These are phyloP conservation scores for Geotrichum histeridarum DNA, from an alignment of 1,139 yeast species.

Conservation along the genomic window DNA sequence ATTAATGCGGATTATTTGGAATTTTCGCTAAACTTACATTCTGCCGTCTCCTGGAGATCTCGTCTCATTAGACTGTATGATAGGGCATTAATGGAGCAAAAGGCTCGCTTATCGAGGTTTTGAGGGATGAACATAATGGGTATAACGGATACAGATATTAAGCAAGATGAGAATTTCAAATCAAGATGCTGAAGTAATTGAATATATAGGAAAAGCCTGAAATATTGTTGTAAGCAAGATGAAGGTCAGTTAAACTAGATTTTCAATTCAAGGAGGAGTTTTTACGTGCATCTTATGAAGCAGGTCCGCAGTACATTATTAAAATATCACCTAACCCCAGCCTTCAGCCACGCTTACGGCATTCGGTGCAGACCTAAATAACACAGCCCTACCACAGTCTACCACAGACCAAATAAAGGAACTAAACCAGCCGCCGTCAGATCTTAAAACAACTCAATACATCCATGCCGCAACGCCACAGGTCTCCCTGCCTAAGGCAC, in stretches of 20 bases:
- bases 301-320: slow-evolving; percentile 1
- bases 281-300: not conserved
- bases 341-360: slow-evolving; percentile 1
- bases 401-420: too few species aligned
- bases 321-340: slow-evolving; percentile 4
- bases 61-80: not conserved
- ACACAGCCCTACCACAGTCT: too few species aligned
- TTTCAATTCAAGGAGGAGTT: not conserved
- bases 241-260: not conserved
- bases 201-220: too few species aligned
- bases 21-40: slow-evolving; percentile 7
- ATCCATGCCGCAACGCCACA: too few species aligned
- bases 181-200: too few species aligned
- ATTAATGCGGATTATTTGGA: not conserved
- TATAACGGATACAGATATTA: not conserved
- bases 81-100: slow-evolving; percentile 7
- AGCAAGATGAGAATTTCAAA: not conserved
- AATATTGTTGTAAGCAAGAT: not conserved
- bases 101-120: slow-evolving; percentile 3
- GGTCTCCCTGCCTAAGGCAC: too few species aligned
- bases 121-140: slow-evolving; percentile 4
- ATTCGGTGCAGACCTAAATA: too few species aligned
- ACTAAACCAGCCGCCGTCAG: too few species aligned
- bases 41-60: slow-evolving; percentile 6
- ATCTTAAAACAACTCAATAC: too few species aligned